Conservation (phyloP, 1,284 basidiomycete genomes). For the Tylopilus orsonianus region DNA sequence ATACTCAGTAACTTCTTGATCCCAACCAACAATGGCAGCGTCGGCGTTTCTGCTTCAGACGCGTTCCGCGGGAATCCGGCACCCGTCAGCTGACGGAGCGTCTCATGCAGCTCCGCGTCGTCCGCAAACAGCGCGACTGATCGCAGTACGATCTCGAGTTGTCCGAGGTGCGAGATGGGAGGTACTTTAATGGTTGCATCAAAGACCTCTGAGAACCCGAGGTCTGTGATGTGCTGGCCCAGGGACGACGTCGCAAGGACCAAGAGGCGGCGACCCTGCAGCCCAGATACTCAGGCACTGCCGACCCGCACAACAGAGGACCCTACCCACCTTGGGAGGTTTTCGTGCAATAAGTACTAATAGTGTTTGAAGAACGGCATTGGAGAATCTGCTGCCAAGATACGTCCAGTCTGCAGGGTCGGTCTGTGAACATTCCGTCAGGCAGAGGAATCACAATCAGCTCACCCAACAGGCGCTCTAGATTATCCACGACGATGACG, state of each 20-base stretch:
- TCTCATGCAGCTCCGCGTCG: slow-evolving; percentile 53
- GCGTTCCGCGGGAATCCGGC: slow-evolving; percentile 67
- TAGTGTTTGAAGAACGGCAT: slow-evolving; percentile 89
- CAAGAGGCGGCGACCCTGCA: slow-evolving; percentile 84
- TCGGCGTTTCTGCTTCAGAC: slow-evolving; percentile 44
- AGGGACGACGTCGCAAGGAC: slow-evolving; percentile 93
- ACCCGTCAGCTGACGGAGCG: slow-evolving; percentile 69
- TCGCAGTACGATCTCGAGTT: slow-evolving; percentile 78
- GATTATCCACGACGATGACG: slow-evolving; percentile 94
- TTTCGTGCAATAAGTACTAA: slow-evolving; percentile 87
- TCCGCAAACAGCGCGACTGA: slow-evolving; percentile 81
- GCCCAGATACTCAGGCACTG: slow-evolving; percentile 11
- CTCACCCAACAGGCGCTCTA: slow-evolving; percentile 86
- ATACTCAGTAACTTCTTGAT: slow-evolving; percentile 93
- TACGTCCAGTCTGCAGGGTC: slow-evolving; percentile 86
- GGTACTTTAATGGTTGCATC: slow-evolving; percentile 88
- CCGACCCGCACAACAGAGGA: neutral
- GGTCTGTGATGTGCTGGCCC: slow-evolving; percentile 83
- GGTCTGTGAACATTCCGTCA: slow-evolving; percentile 1
- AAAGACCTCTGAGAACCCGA: slow-evolving; percentile 88
- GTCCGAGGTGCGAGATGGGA: slow-evolving; percentile 72
- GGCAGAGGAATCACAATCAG: slow-evolving; percentile 1
- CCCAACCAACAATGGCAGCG: slow-evolving; percentile 71
- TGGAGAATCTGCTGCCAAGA: slow-evolving; percentile 95
- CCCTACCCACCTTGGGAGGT: slow-evolving; percentile 80